A percentile compares a stretch with the other conserved stretches of the same genome.
Conservation (phyloP, 2,329 filamentous ascomycete genomes). For the Paecilomyces niveus region DNA sequence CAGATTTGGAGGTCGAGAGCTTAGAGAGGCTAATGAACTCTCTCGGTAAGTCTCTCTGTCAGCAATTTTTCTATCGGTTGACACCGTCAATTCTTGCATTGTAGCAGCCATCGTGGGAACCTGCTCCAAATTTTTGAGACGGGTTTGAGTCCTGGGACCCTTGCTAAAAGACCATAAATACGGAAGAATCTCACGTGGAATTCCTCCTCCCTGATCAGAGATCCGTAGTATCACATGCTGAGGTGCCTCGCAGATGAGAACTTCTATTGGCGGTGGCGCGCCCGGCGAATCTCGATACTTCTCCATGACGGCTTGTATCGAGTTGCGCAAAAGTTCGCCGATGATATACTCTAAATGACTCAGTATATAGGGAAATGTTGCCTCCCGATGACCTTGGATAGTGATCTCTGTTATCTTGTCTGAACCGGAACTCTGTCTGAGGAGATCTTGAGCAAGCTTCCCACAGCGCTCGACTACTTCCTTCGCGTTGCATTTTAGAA, state of each 20-base stretch:
- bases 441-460: constrained; percentile 65
- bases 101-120: constrained; percentile 92
- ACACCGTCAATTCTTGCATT: constrained; percentile 69
- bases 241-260: constrained; percentile 86
- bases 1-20: constrained; percentile 75
- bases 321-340: constrained; percentile 89
- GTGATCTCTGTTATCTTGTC: constrained; percentile 71
- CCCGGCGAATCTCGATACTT: constrained; percentile 46
- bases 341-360: constrained; percentile 96
- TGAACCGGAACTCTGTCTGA: constrained; percentile 66
- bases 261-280: constrained; percentile 74
- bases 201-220: constrained; percentile 89
- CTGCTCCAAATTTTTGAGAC: constrained; percentile 75
- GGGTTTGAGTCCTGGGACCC: constrained; percentile 68
- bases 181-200: constrained; percentile 75
- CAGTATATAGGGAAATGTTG: constrained; percentile 92
- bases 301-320: constrained; percentile 86
- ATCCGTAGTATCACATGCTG: constrained; percentile 96
- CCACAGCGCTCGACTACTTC: constrained; percentile 84
- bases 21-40: constrained; percentile 70
- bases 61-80: constrained; percentile 25
- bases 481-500: constrained; percentile 83
- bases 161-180: constrained; percentile 97
- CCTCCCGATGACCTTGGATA: constrained; percentile 76
- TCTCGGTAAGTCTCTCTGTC: constrained; percentile 37